Conservation (phyloP, 495 filamentous ascomycete species). For the Oleoguttula mirabilis region DNA sequence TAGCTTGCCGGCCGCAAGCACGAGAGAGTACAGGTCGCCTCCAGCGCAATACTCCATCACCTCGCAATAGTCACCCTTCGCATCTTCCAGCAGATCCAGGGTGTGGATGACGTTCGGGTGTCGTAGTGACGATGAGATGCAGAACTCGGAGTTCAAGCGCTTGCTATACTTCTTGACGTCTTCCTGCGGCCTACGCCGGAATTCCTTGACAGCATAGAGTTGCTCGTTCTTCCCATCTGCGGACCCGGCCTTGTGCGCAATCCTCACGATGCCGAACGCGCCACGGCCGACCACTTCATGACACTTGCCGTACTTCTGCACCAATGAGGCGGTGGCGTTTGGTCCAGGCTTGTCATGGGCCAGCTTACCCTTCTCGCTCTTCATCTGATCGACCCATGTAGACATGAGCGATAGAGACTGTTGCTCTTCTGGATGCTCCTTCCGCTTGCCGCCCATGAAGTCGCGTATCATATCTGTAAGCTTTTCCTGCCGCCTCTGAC, state of each 20-base stretch:
- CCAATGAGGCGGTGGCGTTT: constrained; percentile 67
- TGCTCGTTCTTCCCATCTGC: constrained; percentile 71
- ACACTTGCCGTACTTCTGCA: constrained; percentile 97
- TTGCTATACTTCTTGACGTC: constrained; percentile 96
- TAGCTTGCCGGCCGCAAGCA: constrained; percentile 83
- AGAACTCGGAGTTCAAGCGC: constrained; percentile 95
- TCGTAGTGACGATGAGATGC: constrained; percentile 89
- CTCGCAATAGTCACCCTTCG: constrained; percentile 97
- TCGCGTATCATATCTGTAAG: constrained; percentile 81
- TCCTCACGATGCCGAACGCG: constrained; percentile 92
- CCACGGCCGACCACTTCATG: constrained; percentile 97
- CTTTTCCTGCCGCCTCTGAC: constrained; percentile 84
- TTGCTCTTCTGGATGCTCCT: constrained; percentile 54
- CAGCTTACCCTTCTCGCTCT: constrained; percentile 68
- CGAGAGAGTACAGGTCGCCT: constrained; percentile 89
- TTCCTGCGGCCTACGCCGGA: constrained; percentile 85
- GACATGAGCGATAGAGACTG: constrained; percentile 87
- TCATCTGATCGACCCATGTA: constrained; percentile 89
- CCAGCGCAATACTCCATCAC: constrained; percentile 99
- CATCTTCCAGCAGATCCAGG: constrained; percentile 83
- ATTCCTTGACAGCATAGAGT: constrained; percentile 96
- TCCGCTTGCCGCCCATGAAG: constrained; percentile 62
- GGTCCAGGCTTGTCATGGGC: constrained; percentile 62
- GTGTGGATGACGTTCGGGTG: constrained; percentile 99
- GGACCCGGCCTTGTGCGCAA: constrained; percentile 91